phyloP scores from a whole-genome alignment of 1,139 yeast genomes.

The Pichia sp. region DNA sequence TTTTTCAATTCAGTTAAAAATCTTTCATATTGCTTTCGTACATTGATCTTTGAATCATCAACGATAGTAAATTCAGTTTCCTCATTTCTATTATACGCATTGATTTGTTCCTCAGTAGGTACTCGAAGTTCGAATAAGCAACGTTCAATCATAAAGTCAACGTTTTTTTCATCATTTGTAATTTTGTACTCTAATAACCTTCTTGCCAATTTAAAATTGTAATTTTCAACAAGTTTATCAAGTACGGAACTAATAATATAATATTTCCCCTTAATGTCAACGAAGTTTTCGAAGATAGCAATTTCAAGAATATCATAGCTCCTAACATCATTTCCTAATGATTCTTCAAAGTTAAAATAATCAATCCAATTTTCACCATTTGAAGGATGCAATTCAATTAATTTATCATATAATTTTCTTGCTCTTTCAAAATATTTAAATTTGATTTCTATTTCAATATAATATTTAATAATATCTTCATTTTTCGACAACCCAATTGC shows the following conservation, averaged over 20 bases:
- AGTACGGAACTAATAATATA: conserved; percentile 43
- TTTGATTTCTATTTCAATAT: conserved; percentile 50
- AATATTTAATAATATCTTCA: conserved; percentile 51
- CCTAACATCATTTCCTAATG: conserved; percentile 65
- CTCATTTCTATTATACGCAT: conserved; percentile 29
- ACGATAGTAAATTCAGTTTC: conserved; percentile 39
- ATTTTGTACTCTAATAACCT: conserved; percentile 42
- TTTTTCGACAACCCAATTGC: conserved; percentile 66
- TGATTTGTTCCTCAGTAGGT: conserved; percentile 50
- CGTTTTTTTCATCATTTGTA: conserved; percentile 23
- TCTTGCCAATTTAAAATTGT: conserved; percentile 54
- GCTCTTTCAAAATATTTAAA: conserved; percentile 76
- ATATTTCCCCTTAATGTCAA: conserved; percentile 24
- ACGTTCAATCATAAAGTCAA: conserved; percentile 41
- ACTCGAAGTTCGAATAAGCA: conserved; percentile 70
- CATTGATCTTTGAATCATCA: conserved; percentile 44
- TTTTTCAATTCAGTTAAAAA: conserved; percentile 45
- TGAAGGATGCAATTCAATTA: conserved; percentile 49
- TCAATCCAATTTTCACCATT: conserved; percentile 44
- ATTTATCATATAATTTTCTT: conserved; percentile 63
- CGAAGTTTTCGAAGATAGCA: conserved; percentile 37
- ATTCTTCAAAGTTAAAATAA: conserved; percentile 64
- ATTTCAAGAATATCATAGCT: conserved; percentile 55
- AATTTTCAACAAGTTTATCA: conserved; percentile 54
- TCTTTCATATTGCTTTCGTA: conserved; percentile 51